Evolutionary conservation across 2,329 filamentous ascomycete species (phyloP), one percentile per base, ranked within the genome.

Genomic region (Ophiocordyceps robertsii): DNA sequence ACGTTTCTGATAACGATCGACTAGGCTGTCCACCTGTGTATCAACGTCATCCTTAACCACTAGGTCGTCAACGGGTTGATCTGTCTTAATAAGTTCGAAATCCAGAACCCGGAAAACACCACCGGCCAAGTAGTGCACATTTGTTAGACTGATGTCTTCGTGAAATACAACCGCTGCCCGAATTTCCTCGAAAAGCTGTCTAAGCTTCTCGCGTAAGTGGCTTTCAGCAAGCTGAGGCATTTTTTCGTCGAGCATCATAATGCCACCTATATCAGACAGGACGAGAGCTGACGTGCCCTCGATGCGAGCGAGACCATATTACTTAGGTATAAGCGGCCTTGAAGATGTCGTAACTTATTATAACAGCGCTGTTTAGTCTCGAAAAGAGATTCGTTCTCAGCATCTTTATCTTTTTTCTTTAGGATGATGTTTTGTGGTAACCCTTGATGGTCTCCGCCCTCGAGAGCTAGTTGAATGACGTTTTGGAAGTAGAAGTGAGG

Each of bases 201-300:
- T 39, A 8, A 39, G 37, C 27, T 27, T 39, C 27, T 39, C 27
- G 24, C 27, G 37, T 7, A 39, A 19, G 37, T 13, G 19, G 27
- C 37, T 29, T 38, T 38, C 37, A 38, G 37, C 21, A 29, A 38
- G 37, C 12, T 6, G 29, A 29, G 37, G 37, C 37, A 38, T 38
- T n/a, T n/a, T n/a, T 38, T 38, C 37, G 29, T 38, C 16, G 29
- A 38, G 37, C 37, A 39, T 39, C 29, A 14, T 39, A 16, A 39
- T 39, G 8, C 37, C 37, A n/a, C 37, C 37, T 6, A 39, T n/a
- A 17, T 39, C 27, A 39, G 37, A 39, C n/a, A 39, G 27, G 21
- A 39, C 37, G 37, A 39, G 37, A 39, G 37, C 37, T 17, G 37
- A 27, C 37, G 37, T 39, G 27, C 37, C 37, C n/a, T 39, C 37